Evolutionary conservation across 306 rosid genomes (phyloP).

Genomic region (Cicer pinnatifidum): DNA sequence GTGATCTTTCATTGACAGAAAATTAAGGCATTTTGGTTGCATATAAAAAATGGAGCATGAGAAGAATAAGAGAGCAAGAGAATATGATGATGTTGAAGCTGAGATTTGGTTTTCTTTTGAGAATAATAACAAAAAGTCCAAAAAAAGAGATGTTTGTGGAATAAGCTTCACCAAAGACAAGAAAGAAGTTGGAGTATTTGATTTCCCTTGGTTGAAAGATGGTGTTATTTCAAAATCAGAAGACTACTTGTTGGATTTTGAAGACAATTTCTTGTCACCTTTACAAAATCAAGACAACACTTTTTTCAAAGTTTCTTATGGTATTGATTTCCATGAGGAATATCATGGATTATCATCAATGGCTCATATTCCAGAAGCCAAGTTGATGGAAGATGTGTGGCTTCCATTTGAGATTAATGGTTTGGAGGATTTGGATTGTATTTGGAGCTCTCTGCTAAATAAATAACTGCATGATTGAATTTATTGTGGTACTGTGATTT

Average conservation of each 20-base stretch:
- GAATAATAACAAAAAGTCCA: slow-evolving; percentile 37
- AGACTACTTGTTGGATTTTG: slow-evolving; percentile 54
- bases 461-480: neutral
- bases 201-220: slow-evolving; percentile 94
- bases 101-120: slow-evolving; percentile 35
- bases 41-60: slow-evolving; percentile 51
- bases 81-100: slow-evolving; percentile 40
- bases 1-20: slow-evolving; percentile 40
- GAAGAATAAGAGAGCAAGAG: slow-evolving; percentile 61
- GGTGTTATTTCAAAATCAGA: slow-evolving; percentile 68
- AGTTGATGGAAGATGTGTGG: slow-evolving; percentile 49
- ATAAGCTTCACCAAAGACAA: slow-evolving; percentile 33
- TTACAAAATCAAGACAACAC: slow-evolving; percentile 38
- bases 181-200: slow-evolving; percentile 65
- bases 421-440: slow-evolving; percentile 62
- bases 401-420: slow-evolving; percentile 50
- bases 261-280: slow-evolving; percentile 63
- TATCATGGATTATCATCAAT: slow-evolving; percentile 35
- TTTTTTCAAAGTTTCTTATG: slow-evolving; percentile 29
- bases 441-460: slow-evolving; percentile 59
- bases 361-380: slow-evolving; percentile 40
- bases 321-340: slow-evolving; percentile 49
- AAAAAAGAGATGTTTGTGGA: slow-evolving; percentile 51
- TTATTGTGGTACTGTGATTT: no score
- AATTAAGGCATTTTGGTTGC: slow-evolving; percentile 4